Conservation (phyloP, 305 asterid genomes). For the Withania somnifera region DNA sequence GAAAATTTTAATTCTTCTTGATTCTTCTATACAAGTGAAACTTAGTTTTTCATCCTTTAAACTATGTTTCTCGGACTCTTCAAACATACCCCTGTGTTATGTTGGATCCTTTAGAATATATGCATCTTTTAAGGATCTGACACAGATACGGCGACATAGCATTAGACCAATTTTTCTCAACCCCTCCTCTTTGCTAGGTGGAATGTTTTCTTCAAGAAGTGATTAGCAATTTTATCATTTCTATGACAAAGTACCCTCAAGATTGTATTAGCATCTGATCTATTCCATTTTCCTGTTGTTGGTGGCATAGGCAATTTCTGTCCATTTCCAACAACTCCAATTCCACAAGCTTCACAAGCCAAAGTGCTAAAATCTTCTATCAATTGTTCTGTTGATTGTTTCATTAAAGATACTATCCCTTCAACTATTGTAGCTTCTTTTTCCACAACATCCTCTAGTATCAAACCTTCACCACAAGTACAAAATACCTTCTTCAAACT, state of each 20-base stretch:
- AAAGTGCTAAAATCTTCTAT: conserved; percentile 57
- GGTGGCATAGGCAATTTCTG: conserved; percentile 75
- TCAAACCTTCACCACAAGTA: conserved; percentile 57
- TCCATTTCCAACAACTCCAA: conserved; percentile 38
- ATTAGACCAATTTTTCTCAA: background rate
- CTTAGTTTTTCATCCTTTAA: background rate
- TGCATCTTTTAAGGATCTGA: background rate
- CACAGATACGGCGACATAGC: background rate
- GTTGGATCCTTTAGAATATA: background rate
- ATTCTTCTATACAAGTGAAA: background rate
- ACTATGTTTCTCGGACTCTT: background rate
- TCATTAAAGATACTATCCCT: conserved; percentile 59
- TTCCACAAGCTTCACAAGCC: conserved; percentile 56
- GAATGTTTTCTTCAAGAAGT: conserved; percentile 57
- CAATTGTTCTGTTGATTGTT: conserved; percentile 55
- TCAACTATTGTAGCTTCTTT: conserved; percentile 56
- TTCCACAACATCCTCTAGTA: conserved; percentile 47
- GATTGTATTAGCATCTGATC: conserved; percentile 67
- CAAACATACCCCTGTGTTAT: background rate
- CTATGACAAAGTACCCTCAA: conserved; percentile 70
- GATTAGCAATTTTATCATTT: conserved; percentile 53
- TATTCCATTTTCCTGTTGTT: conserved; percentile 73
- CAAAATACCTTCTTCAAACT: conserved; percentile 41
- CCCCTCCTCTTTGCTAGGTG: conserved; percentile 58
- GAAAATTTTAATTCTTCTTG: background rate